Percentiles rank a stretch among this genome's conserved stretches.
These are phyloP conservation scores for Coemansia sp. DNA, from an alignment of 192 early-diverging fungal species.

Conservation along the genomic window DNA sequence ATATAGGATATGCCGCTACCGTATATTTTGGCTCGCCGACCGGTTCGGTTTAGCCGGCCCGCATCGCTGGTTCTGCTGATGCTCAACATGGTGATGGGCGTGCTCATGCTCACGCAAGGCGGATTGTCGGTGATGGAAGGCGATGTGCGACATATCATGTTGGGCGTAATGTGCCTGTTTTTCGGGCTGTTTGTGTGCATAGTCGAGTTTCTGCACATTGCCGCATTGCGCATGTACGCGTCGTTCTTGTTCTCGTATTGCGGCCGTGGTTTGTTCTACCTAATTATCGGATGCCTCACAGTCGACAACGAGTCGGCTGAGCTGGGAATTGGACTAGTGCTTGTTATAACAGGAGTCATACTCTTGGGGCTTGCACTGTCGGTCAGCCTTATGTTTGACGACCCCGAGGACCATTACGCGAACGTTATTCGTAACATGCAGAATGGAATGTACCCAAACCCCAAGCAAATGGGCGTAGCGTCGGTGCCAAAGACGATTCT, in stretches of 20 bases:
- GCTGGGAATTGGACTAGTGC: conserved; percentile 32
- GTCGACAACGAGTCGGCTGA: conserved; percentile 15
- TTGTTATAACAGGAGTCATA: conserved; percentile 12
- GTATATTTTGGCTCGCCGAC: conserved; percentile 42
- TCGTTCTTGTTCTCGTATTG: conserved; percentile 45
- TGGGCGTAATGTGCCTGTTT: conserved; percentile 34
- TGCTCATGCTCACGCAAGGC: conserved; percentile 36
- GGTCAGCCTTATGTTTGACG: conserved; percentile 24
- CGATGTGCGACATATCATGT: conserved; percentile 47
- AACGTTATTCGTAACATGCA: conserved; percentile 32
- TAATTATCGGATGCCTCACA: conserved; percentile 31
- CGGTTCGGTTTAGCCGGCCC: conserved; percentile 20
- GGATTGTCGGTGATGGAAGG: conserved; percentile 28
- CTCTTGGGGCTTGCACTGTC: conserved; percentile 21
- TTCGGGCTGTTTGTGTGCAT: conserved; percentile 14
- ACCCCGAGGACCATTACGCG: conserved; percentile 43
- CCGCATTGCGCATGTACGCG: conserved; percentile 39
- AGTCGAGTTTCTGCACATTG: conserved; percentile 39
- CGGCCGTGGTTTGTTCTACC: conserved; percentile 44
- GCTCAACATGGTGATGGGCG: conserved; percentile 21
- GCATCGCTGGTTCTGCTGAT: conserved; percentile 24
- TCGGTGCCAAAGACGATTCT: conserved; percentile 15
- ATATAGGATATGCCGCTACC: conserved; percentile 31
- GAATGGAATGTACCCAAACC: conserved; percentile 17
- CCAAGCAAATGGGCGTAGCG: conserved; percentile 14